Percentiles rank a stretch among this genome's conserved stretches.
These are phyloP conservation scores for Dimocarpus longan DNA, from an alignment of 345 rosid species.

Conservation along the genomic window DNA sequence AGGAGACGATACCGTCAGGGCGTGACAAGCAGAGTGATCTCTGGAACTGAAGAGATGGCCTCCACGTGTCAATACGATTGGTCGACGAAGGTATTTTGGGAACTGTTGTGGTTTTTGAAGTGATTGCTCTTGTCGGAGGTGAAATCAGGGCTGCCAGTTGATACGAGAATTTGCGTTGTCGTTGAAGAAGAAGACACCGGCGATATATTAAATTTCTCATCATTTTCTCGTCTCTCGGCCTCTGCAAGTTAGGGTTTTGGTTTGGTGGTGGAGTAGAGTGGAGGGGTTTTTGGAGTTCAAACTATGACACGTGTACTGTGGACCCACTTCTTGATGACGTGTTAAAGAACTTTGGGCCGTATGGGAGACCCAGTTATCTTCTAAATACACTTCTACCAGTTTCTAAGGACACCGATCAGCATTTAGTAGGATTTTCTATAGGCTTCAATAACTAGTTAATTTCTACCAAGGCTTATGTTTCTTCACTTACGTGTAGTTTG, in stretches of 20 bases:
- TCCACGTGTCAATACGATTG: neutral
- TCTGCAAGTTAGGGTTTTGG: neutral
- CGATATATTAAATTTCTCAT: neutral
- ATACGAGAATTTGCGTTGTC: neutral
- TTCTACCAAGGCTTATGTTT: too few species aligned
- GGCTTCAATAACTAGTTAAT: too few species aligned
- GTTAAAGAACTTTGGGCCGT: neutral
- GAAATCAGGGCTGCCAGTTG: neutral
- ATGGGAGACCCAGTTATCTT: neutral
- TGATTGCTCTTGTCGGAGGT: neutral
- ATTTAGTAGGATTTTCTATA: too few species aligned
- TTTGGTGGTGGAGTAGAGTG: neutral
- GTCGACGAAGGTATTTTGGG: neutral
- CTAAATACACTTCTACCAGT: too few species aligned
- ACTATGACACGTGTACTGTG: neutral
- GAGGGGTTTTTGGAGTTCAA: neutral
- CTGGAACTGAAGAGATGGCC: neutral
- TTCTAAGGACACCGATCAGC: too few species aligned
- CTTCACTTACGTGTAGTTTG: too few species aligned
- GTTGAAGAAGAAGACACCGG: neutral
- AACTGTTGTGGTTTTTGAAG: neutral
- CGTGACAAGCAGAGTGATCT: conserved; percentile 7
- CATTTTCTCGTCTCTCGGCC: conserved; percentile 10
- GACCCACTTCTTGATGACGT: too few species aligned
- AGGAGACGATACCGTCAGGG: conserved; percentile 1